Base-by-base conservation (phyloP, 768 basidiomycete species). In the Leucocoprinus sp. region DNA sequence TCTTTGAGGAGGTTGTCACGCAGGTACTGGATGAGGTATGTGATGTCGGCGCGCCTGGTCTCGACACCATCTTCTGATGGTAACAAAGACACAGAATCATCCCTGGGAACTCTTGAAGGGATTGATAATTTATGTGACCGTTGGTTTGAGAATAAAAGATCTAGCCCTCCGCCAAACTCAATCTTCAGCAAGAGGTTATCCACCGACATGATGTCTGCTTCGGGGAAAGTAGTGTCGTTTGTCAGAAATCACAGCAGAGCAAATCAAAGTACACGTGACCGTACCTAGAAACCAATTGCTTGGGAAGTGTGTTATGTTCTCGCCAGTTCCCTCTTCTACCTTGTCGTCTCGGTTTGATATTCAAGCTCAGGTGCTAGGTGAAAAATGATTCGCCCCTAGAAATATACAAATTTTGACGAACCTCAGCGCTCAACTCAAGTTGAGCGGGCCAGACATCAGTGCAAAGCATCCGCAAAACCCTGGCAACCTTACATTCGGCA, bases 161-260 rank as follows among this genome's bases (percentile, higher is more conserved):
- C 92, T 47, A 93, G 78, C 12, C 91, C 91, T 33, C 91, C 91
- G 44, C 85, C 69, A 60, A 92, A 90, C 58, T 84, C 82, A 54
- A 92, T 64, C 48, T 76, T 84, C 54, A 91, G 48, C 11, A 66
- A 54, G 24, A 34, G 28, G 11, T 9, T 15, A 27, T 46, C 36
- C 21, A 24, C 4, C 0, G 50, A 41, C 50, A 51, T 51, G 40
- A 17, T 19, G 23, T 28, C 14, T n/a, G 21, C 2, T 8, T n/a
- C 22, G 19, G n/a, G n/a, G n/a, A n/a, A n/a, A n/a, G n/a, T n/a
- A 27, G 26, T 5, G 26, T 27, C 26, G 5, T 5, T 27, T 27
- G 5, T 5, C 26, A 11, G 26, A 5, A 33, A 21, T 1, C 4
- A 31, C 5, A 18, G 5, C 0, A 4, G 28, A 19, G 14, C 12